A percentile compares a stretch with the other conserved stretches of the same genome.
Conservation (phyloP, 2,329 filamentous ascomycete genomes). For the Leptographium flavum region DNA sequence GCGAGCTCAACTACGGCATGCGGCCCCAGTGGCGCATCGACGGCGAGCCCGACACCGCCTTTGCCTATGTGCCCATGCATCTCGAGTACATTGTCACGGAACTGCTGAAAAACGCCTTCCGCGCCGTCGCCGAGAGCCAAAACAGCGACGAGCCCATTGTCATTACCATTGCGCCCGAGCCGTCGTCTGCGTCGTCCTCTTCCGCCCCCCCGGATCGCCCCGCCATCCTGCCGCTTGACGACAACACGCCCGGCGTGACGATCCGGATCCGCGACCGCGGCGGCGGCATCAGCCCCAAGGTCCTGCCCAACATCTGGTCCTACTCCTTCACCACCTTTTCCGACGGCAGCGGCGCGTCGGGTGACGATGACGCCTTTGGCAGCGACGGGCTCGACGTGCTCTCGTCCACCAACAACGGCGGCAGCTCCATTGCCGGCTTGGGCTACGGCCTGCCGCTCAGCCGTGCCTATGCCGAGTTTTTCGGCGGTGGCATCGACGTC, state of each 20-base stretch:
- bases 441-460: constrained; percentile 87
- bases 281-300: constrained; percentile 76
- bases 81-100: constrained; percentile 96
- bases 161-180: constrained; percentile 74
- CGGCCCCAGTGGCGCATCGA: constrained; percentile 69
- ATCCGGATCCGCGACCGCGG: constrained; percentile 94
- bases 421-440: constrained; percentile 77
- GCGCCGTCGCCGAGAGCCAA: constrained; percentile 78
- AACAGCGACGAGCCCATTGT: constrained; percentile 70
- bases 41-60: constrained; percentile 73
- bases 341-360: constrained; percentile 39
- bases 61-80: constrained; percentile 90
- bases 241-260: constrained; percentile 70
- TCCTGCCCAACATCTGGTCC: constrained; percentile 81
- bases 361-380: constrained; percentile 23
- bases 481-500: constrained; percentile 88
- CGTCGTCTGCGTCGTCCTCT: constrained; percentile 9
- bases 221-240: constrained; percentile 42
- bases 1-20: constrained; percentile 88
- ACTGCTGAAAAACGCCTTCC: constrained; percentile 90
- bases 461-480: constrained; percentile 93
- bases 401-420: constrained; percentile 54
- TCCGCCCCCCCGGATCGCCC: constrained; percentile 7
- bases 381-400: constrained; percentile 62
- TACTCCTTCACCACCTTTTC: constrained; percentile 96